These are phyloP conservation scores for Micractinium sp. DNA, from an alignment of 139 green algal genomes.

Conservation along the genomic window DNA sequence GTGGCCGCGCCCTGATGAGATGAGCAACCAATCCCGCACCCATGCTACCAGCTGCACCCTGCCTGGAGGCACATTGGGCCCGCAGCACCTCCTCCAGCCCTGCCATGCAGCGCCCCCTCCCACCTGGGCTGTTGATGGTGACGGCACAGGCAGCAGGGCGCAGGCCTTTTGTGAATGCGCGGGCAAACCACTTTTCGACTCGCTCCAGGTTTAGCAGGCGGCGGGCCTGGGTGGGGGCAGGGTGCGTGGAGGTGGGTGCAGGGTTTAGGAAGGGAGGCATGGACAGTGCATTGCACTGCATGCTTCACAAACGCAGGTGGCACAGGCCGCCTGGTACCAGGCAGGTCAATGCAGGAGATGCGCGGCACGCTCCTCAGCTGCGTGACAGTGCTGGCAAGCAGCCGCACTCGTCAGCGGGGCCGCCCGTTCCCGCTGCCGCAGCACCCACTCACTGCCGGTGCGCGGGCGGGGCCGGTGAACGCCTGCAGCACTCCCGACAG, in stretches of 20 bases:
- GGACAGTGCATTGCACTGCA: too few species aligned
- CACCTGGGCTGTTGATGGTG: constrained; percentile 54
- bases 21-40: too few species aligned
- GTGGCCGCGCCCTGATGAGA: background rate
- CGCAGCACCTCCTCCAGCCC: too few species aligned
- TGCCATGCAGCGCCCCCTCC: background rate
- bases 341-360: background rate
- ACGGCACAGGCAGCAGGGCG: constrained; percentile 44
- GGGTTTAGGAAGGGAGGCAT: too few species aligned
- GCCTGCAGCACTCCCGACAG: constrained; percentile 38
- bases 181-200: constrained; percentile 51
- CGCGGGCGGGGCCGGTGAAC: background rate
- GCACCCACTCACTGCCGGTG: background rate
- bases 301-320: background rate
- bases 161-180: constrained; percentile 43
- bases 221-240: constrained; percentile 4
- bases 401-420: too few species aligned
- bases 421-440: background rate
- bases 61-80: too few species aligned
- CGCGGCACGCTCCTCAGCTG: too few species aligned
- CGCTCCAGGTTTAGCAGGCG: constrained; percentile 45
- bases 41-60: too few species aligned
- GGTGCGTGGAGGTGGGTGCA: too few species aligned
- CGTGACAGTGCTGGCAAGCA: too few species aligned
- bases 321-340: background rate